Percentiles rank a stretch among this genome's conserved stretches.
Conservation (phyloP, 441 rosid species). For the Bocquillonia castaneifolia region DNA sequence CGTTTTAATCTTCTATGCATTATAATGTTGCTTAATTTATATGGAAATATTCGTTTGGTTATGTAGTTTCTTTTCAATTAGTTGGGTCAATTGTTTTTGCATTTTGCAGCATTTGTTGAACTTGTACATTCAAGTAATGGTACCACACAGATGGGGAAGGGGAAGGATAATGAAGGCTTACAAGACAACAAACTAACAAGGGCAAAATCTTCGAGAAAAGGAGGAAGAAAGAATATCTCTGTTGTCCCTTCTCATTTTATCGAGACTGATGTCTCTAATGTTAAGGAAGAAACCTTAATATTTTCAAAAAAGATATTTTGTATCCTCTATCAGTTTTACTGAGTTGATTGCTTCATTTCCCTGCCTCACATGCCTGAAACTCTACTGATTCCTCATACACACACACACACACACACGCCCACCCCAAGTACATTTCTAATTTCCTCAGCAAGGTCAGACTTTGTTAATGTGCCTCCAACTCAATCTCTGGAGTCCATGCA, state of each 20-base stretch:
- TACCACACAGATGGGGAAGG: constrained; percentile 68
- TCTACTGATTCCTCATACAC: neutral
- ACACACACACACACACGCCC: too few species aligned
- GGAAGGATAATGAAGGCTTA: constrained; percentile 41
- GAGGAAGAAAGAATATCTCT: constrained; percentile 52
- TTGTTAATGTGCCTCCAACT: constrained; percentile 67
- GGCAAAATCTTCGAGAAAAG: constrained; percentile 40
- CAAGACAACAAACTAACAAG: constrained; percentile 34
- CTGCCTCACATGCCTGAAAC: constrained; percentile 5
- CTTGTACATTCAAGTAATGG: constrained; percentile 89
- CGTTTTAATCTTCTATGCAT: neutral
- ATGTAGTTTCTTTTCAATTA: constrained; percentile 5
- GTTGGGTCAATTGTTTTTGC: constrained; percentile 10
- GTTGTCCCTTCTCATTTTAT: constrained; percentile 80
- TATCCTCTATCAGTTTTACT: constrained; percentile 51
- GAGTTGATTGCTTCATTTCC: constrained; percentile 15
- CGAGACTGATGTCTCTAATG: constrained; percentile 71
- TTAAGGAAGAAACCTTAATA: constrained; percentile 72
- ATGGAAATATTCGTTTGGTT: neutral
- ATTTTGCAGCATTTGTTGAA: constrained; percentile 71
- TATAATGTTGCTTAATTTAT: constrained; percentile 11
- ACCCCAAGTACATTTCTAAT: neutral
- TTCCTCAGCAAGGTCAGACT: constrained; percentile 66
- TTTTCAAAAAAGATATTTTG: constrained; percentile 83
- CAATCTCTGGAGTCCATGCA: constrained; percentile 64